A percentile compares a stretch with the other conserved stretches of the same genome.
Evolutionary conservation across 1,284 basidiomycete species (phyloP).

Genomic region (Ceratobasidium sp.): DNA sequence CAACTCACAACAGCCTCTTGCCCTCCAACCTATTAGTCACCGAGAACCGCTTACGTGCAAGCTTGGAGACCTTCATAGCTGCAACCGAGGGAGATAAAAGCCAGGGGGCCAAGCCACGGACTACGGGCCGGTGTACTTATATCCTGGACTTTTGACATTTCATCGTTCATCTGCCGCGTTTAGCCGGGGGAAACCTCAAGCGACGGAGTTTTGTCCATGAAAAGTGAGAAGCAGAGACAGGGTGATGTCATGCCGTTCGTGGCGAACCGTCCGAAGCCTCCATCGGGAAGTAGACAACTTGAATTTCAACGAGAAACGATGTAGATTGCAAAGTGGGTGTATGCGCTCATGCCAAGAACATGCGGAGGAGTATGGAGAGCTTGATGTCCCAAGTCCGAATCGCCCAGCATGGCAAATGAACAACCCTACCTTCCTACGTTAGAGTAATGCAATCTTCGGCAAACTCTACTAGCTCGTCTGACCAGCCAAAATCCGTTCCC

Average conservation of each 20-base stretch:
- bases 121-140: slow-evolving; percentile 8
- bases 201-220: slow-evolving; percentile 25
- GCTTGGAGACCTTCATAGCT: slow-evolving; percentile 39
- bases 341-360: no score
- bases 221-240: slow-evolving; percentile 1
- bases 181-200: slow-evolving; percentile 14
- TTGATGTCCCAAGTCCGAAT: no score
- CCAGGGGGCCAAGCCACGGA: not conserved
- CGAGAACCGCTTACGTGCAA: slow-evolving; percentile 40
- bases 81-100: not conserved
- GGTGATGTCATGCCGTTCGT: slow-evolving; percentile 12
- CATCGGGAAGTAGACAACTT: no score
- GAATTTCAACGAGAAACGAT: no score
- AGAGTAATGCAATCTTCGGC: no score
- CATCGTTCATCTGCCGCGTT: not conserved
- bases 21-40: slow-evolving; percentile 41
- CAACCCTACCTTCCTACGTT: no score
- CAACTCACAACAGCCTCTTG: slow-evolving; percentile 33
- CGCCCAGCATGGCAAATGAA: no score
- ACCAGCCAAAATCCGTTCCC: slow-evolving; percentile 26
- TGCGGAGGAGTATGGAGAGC: no score
- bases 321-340: no score
- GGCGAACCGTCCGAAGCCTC: not conserved
- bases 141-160: slow-evolving; percentile 10
- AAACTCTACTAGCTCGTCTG: not conserved